phyloP scores from a whole-genome alignment of 169 alveolate genomes.

The Perkinsus olseni region DNA sequence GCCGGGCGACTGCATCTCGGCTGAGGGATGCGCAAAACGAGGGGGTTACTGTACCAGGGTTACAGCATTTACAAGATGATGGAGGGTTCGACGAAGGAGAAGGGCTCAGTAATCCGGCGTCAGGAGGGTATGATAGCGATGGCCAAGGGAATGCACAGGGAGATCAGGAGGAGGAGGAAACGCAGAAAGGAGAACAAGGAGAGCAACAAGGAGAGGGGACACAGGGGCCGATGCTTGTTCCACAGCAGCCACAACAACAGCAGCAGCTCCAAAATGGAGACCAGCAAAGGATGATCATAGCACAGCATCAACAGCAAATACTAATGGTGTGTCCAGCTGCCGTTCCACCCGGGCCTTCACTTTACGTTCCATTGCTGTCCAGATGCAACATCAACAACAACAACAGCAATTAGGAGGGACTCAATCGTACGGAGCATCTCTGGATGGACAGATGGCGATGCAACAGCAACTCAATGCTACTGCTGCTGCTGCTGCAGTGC shows the following conservation, averaged over 20 bases:
- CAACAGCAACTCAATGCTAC: not conserved
- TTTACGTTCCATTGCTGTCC: not conserved
- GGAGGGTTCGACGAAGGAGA: no score
- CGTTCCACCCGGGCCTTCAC: not conserved
- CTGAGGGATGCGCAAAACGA: no score
- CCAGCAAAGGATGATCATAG: not conserved
- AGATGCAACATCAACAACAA: not conserved
- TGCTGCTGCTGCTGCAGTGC: not conserved
- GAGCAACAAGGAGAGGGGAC: not conserved
- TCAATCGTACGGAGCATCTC: not conserved
- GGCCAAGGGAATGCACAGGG: not conserved
- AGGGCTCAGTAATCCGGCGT: no score
- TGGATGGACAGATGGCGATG: not conserved
- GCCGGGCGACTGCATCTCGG: no score
- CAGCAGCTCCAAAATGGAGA: not conserved
- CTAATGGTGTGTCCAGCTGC: not conserved
- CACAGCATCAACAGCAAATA: not conserved
- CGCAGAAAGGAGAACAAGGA: not conserved
- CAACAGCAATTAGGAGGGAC: not conserved
- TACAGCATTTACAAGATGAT: no score
- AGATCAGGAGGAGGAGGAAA: not conserved
- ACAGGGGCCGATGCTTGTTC: not conserved
- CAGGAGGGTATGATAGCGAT: not conserved
- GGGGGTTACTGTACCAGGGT: no score
- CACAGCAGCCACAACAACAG: not conserved